Conservation (phyloP, 2,329 filamentous ascomycete species). For the Ophiostoma tasmaniense region DNA sequence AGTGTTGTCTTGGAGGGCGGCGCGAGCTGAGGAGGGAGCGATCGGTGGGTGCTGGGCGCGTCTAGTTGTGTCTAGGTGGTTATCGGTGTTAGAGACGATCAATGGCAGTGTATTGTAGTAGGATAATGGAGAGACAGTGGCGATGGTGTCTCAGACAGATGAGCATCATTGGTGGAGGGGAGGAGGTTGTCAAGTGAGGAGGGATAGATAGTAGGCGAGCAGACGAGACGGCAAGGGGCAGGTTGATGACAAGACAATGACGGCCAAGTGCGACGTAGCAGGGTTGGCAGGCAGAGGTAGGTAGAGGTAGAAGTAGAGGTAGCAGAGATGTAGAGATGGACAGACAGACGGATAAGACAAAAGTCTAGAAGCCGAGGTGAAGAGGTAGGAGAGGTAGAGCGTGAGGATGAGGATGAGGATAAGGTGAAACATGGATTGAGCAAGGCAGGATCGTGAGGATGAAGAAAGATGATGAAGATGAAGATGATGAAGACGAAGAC, state of each 20-base stretch:
- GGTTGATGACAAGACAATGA: neutral
- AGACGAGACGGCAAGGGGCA: neutral
- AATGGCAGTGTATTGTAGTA: neutral
- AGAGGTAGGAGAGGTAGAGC: neutral
- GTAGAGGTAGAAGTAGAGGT: neutral
- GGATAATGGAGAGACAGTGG: neutral
- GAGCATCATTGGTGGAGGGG: neutral
- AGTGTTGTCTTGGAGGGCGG: neutral
- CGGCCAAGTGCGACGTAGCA: neutral
- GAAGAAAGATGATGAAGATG: too few relatives aligned
- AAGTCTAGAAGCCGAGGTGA: neutral
- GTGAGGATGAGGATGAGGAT: neutral
- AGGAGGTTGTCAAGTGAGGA: neutral
- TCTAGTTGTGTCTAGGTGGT: too few relatives aligned
- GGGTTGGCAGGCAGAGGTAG: neutral
- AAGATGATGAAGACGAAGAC: too few relatives aligned
- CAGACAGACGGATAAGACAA: too few relatives aligned
- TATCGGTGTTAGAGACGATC: neutral
- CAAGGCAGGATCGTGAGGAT: neutral
- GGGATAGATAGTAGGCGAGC: neutral
- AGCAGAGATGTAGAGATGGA: neutral
- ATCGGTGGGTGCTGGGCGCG: neutral
- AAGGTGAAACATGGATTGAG: neutral
- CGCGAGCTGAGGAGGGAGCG: constrained; percentile 9
- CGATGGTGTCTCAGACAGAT: neutral